Evolutionary conservation across 1,284 basidiomycete genomes (phyloP), one percentile per base, ranked within the genome.

Genomic region (Cerioporus squamosus): DNA sequence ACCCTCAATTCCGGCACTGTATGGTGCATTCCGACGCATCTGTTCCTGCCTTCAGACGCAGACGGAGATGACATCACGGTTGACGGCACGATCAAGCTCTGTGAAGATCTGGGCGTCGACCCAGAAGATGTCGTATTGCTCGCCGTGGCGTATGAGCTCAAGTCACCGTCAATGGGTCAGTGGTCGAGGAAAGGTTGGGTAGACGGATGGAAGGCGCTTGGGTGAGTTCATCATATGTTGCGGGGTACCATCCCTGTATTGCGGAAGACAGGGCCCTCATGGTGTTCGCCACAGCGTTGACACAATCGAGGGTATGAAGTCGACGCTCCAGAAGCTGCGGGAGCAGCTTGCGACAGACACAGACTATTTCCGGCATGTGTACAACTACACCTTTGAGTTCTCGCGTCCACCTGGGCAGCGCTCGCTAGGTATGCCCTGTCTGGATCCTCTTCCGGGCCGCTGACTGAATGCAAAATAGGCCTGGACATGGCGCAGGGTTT

Each of bases 321-420:
- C 71, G 2, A 74, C 83, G 17, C 77, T 97, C 15, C 71, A 79
- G 1, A 77, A 75, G 31, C 75, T 97, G 56, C 81, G 88, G 42
- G 74, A 79, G 49, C 85, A 85, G 68, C 84, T 97, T 42, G 81
- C 80, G 23, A 77, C 81, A 7, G 88, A 96, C 68, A 78, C 86
- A 0, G 78, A 74, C 0, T 94, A 94, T 75, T 98, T 97, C 77
- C 85, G 84, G 62, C 86, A 87, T 63, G 93, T 98, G 10, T 99
- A 98, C 77, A 85, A 84, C 65, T 91, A 90, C 74, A 92, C 94
- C 0, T 99, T 98, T 70, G 86, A 90, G 60, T 94, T 98, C 74
- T 91, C 88, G 24, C 86, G 90, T 59, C 73, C 79, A 18, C 87
- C 91, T 55, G 95, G 95, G 0, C 89, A 86, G 68, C 80, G 90